Percentiles rank a stretch among this genome's conserved stretches.
These are phyloP conservation scores for Cytidiella melzeri DNA, from an alignment of 768 basidiomycete species.

Conservation along the genomic window DNA sequence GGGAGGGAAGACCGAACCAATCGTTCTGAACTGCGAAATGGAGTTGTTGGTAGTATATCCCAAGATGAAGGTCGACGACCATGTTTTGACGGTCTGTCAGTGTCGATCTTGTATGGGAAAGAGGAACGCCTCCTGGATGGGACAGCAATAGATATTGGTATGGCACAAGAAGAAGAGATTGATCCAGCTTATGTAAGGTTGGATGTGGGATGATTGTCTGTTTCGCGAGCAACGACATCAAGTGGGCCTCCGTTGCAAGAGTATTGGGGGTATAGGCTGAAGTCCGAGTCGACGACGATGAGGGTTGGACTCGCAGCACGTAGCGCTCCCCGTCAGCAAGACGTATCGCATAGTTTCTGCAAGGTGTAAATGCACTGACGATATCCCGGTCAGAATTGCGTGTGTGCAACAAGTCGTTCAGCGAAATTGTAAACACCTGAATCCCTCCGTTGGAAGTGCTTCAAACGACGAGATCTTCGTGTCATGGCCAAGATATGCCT, in stretches of 20 bases:
- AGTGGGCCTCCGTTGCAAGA: conserved; percentile 18
- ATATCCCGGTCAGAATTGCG: not conserved
- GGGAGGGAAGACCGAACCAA: conserved; percentile 56
- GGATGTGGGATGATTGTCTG: conserved; percentile 44
- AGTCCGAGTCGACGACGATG: not conserved
- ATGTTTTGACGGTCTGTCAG: conserved; percentile 32
- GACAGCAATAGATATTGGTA: conserved; percentile 48
- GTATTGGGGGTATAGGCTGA: conserved; percentile 19
- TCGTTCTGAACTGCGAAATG: conserved; percentile 68
- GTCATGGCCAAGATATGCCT: not conserved
- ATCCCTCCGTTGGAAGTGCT: not conserved
- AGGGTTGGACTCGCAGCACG: conserved; percentile 15
- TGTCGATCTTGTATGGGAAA: conserved; percentile 30
- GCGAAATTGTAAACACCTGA: not conserved
- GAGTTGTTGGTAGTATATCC: conserved; percentile 53
- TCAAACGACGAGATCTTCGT: not conserved
- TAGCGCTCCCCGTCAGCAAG: conserved; percentile 17
- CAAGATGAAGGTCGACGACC: conserved; percentile 55
- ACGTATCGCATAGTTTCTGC: conserved; percentile 23
- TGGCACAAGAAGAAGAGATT: conserved; percentile 38
- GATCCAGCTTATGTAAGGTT: conserved; percentile 40
- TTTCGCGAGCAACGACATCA: conserved; percentile 16
- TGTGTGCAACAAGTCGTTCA: not conserved
- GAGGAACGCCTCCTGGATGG: conserved; percentile 32
- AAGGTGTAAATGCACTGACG: conserved; percentile 18